Conservation (phyloP, 352 stramenopile genomes). For the Elongisporangium undulatum region DNA sequence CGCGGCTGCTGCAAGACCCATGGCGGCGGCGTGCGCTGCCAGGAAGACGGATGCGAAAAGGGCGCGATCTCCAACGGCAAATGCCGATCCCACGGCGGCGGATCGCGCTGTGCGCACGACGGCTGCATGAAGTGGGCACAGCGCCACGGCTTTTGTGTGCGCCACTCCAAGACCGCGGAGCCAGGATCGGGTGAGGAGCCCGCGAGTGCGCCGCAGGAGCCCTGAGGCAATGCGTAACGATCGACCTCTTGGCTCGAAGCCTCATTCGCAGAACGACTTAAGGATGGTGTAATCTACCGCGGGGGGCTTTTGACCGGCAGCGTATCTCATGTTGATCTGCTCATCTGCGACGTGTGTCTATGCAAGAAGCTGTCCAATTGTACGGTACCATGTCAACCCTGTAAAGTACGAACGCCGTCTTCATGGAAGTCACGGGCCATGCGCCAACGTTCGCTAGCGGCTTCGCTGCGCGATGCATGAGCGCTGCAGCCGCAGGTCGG, state of each 20-base stretch:
- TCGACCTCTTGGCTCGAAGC: neutral
- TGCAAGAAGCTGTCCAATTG: neutral
- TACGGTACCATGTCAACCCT: neutral
- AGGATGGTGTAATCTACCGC: neutral
- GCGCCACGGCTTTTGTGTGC: constrained; percentile 66
- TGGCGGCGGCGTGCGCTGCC: constrained; percentile 80
- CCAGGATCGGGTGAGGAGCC: constrained; percentile 6
- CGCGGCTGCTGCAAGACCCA: constrained; percentile 86
- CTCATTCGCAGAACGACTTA: neutral
- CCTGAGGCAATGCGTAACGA: neutral
- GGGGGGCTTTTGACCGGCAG: neutral
- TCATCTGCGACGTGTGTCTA: neutral
- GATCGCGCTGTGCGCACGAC: constrained; percentile 63
- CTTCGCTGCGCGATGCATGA: constrained; percentile 36
- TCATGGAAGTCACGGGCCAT: constrained; percentile 3
- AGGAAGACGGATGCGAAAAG: constrained; percentile 71
- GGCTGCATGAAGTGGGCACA: constrained; percentile 76
- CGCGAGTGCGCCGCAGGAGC: constrained; percentile 3
- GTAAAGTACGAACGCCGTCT: neutral
- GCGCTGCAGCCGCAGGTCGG: constrained; percentile 9
- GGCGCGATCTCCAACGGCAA: constrained; percentile 83
- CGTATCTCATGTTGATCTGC: neutral
- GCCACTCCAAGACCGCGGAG: constrained; percentile 49
- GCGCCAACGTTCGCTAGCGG: constrained; percentile 17
- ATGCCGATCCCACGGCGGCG: constrained; percentile 79